Evolutionary conservation across 1,284 basidiomycete species (phyloP).

Genomic region (Tetrapyrgos nigripes): DNA sequence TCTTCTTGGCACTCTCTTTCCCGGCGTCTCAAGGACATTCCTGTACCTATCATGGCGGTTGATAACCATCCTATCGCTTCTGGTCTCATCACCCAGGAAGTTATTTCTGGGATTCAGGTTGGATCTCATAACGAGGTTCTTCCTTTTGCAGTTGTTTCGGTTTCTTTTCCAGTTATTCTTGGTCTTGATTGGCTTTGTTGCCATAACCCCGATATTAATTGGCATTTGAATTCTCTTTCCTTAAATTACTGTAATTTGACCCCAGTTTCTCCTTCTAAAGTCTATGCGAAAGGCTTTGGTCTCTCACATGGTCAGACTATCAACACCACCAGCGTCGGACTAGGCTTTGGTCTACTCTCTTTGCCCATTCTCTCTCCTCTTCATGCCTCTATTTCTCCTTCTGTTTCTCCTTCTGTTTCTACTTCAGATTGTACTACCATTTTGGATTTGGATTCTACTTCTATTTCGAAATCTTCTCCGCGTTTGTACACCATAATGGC

Average conservation of each 20-base stretch:
- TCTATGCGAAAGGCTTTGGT: slow-evolving; percentile 18
- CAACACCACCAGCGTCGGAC: neutral
- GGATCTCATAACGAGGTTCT: slow-evolving; percentile 21
- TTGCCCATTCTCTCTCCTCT: neutral
- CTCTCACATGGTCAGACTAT: neutral
- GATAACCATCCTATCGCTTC: slow-evolving; percentile 38
- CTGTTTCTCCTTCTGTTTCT: neutral
- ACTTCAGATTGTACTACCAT: neutral
- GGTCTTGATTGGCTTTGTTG: slow-evolving; percentile 21
- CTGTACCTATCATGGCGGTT: slow-evolving; percentile 38
- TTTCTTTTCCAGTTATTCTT: slow-evolving; percentile 18
- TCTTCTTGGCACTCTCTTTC: slow-evolving; percentile 33
- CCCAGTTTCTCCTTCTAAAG: slow-evolving; percentile 5
- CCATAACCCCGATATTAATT: slow-evolving; percentile 22
- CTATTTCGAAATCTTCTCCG: neutral
- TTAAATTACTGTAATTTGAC: slow-evolving; percentile 9
- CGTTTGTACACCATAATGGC: slow-evolving; percentile 3
- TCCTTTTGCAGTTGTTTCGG: slow-evolving; percentile 13
- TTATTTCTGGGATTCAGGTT: slow-evolving; percentile 30
- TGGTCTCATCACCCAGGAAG: slow-evolving; percentile 38
- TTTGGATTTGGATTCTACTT: too few relatives aligned
- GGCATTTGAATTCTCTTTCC: slow-evolving; percentile 1
- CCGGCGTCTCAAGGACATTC: slow-evolving; percentile 26
- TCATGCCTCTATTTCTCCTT: neutral
- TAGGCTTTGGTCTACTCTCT: slow-evolving; percentile 1